A percentile compares a stretch with the other conserved stretches of the same genome.
These are phyloP conservation scores for Penicillium glabrum DNA, from an alignment of 2,329 filamentous ascomycete genomes.

Conservation along the genomic window DNA sequence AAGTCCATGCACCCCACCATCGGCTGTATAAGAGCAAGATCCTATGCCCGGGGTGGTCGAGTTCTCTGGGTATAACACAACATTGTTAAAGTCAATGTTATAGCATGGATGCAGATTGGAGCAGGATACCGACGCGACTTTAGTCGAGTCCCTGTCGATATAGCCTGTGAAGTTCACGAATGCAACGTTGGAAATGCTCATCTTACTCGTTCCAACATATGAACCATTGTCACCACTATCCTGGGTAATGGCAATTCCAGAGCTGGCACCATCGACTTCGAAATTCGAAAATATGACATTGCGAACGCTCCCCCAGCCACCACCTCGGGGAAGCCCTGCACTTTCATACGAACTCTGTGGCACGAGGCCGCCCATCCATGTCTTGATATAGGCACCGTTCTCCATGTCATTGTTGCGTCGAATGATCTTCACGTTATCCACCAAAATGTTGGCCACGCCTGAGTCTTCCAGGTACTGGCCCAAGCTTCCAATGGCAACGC, in stretches of 20 bases:
- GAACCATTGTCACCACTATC: conserved; percentile 53
- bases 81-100: conserved; percentile 49
- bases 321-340: conserved; percentile 50
- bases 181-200: conserved; percentile 51
- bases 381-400: conserved; percentile 57
- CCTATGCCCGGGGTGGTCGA: conserved; percentile 32
- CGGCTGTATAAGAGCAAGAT: conserved; percentile 38
- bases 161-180: conserved; percentile 56
- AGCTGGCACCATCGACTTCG: conserved; percentile 46
- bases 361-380: conserved; percentile 53
- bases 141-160: conserved; percentile 33
- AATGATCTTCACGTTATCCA: conserved; percentile 49
- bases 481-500: conserved; percentile 52
- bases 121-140: conserved; percentile 48
- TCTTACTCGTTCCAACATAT: conserved; percentile 50
- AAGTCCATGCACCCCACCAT: conserved; percentile 42
- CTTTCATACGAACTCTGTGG: conserved; percentile 52
- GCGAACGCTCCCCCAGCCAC: conserved; percentile 54
- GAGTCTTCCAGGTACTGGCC: conserved; percentile 58
- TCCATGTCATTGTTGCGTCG: conserved; percentile 50
- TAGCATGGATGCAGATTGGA: conserved; percentile 52
- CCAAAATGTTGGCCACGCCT: conserved; percentile 50
- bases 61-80: conserved; percentile 37
- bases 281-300: conserved; percentile 57
- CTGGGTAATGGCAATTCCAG: conserved; percentile 48